Evolutionary conservation across 23 red algal species (phyloP).

Genomic region (Gracilariopsis chorda): DNA sequence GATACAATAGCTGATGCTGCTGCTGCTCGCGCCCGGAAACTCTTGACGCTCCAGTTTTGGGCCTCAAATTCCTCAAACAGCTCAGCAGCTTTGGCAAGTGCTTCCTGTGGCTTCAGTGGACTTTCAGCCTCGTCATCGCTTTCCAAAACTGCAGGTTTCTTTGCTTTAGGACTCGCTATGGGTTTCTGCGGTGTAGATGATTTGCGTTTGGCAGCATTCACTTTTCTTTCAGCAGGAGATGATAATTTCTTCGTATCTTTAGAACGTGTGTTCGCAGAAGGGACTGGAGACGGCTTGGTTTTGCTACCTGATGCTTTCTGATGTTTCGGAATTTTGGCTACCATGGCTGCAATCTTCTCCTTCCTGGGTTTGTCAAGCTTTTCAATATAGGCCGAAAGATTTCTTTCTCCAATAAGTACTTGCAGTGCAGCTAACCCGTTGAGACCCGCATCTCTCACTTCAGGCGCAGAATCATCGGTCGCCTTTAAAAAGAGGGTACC

Average conservation of each 20-base stretch:
- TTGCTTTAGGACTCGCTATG: not conserved
- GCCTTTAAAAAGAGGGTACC: conserved; percentile 39
- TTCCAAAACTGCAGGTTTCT: not conserved
- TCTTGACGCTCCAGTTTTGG: conserved; percentile 63
- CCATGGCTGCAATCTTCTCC: conserved; percentile 44
- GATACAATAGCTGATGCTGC: conserved; percentile 9
- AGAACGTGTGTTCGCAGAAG: conserved; percentile 12
- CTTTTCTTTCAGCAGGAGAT: not conserved
- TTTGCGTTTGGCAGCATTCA: not conserved
- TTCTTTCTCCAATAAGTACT: conserved; percentile 60
- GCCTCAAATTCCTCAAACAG: conserved; percentile 59
- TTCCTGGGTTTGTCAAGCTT: conserved; percentile 84
- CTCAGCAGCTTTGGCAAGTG: conserved; percentile 39
- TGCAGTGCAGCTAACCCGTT: conserved; percentile 60
- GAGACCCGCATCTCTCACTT: conserved; percentile 89
- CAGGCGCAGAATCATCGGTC: conserved; percentile 72
- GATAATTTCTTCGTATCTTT: conserved; percentile 13
- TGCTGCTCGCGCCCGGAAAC: conserved; percentile 61
- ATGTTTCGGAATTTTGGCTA: conserved; percentile 30
- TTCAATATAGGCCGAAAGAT: conserved; percentile 62
- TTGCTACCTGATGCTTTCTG: not conserved
- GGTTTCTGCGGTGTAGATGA: not conserved
- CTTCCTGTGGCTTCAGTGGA: conserved; percentile 5
- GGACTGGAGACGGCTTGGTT: not conserved
- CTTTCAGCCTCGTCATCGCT: conserved; percentile 72